These are phyloP conservation scores for Rhynchospora breviuscula DNA, from an alignment of 176 grass and related monocot genomes.

Conservation along the genomic window DNA sequence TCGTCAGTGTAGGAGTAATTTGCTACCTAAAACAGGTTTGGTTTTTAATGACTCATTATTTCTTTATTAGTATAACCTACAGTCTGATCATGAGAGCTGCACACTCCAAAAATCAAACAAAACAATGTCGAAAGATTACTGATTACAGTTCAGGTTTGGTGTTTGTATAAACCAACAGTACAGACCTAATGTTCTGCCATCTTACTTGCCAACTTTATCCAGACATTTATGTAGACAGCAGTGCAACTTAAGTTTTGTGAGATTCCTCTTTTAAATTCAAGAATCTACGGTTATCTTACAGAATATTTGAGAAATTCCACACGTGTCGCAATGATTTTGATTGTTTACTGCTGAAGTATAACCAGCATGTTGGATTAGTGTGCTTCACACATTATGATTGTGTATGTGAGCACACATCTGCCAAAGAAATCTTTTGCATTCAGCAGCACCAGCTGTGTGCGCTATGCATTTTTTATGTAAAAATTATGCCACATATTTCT, in stretches of 20 bases:
- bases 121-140: background rate
- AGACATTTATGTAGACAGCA: too few species aligned
- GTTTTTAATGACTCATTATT: background rate
- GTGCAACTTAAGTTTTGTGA: background rate
- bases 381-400: background rate
- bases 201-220: background rate
- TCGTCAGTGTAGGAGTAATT: constrained; percentile 97
- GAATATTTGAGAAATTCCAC: background rate
- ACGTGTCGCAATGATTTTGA: background rate
- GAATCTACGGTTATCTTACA: background rate
- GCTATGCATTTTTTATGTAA: background rate
- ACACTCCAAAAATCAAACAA: background rate
- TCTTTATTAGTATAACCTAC: background rate
- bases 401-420: too few species aligned
- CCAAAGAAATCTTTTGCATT: background rate
- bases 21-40: constrained; percentile 97
- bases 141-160: background rate
- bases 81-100: background rate
- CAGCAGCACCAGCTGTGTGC: background rate
- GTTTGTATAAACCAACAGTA: background rate
- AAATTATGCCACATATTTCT: background rate
- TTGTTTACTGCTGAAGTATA: background rate
- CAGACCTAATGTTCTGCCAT: background rate
- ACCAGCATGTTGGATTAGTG: background rate
- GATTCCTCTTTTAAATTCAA: background rate